Evolutionary conservation across 768 basidiomycete genomes (phyloP).

Genomic region (Serendipita sp.): DNA sequence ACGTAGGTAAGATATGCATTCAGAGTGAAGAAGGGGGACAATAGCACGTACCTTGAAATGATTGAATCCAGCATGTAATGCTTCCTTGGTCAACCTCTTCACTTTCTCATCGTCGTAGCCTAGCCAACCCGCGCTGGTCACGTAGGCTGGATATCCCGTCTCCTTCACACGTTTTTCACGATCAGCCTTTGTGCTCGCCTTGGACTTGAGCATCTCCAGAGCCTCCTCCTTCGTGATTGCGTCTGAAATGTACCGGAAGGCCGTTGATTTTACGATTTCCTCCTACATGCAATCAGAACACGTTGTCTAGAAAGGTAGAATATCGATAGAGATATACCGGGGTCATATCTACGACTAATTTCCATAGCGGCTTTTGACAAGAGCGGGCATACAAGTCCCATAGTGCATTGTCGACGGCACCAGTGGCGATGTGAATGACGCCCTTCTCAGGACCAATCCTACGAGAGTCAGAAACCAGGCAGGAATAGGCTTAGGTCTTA

Average conservation of each 20-base stretch:
- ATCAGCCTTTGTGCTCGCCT: constrained; percentile 59
- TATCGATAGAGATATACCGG: constrained; percentile 29
- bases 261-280: constrained; percentile 57
- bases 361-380: constrained; percentile 80
- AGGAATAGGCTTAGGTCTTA: neutral
- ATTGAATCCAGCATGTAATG: constrained; percentile 78
- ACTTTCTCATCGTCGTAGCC: constrained; percentile 92
- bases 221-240: constrained; percentile 87
- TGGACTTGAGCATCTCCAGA: constrained; percentile 60
- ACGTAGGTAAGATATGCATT: neutral
- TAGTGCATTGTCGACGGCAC: constrained; percentile 78
- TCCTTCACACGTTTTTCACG: constrained; percentile 62
- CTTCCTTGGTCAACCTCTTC: constrained; percentile 68
- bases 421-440: constrained; percentile 81
- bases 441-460: constrained; percentile 94
- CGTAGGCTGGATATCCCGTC: constrained; percentile 81
- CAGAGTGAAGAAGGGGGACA: neutral
- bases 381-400: constrained; percentile 88
- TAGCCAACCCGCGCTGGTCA: constrained; percentile 88
- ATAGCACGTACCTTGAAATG: constrained; percentile 60
- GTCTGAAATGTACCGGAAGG: constrained; percentile 87
- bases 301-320: neutral
- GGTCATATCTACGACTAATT: constrained; percentile 73
- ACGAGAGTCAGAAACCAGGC: constrained; percentile 1
- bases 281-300: constrained; percentile 30